These are phyloP conservation scores for Umbelopsis vinacea DNA, from an alignment of 192 early-diverging fungal species.

Conservation along the genomic window DNA sequence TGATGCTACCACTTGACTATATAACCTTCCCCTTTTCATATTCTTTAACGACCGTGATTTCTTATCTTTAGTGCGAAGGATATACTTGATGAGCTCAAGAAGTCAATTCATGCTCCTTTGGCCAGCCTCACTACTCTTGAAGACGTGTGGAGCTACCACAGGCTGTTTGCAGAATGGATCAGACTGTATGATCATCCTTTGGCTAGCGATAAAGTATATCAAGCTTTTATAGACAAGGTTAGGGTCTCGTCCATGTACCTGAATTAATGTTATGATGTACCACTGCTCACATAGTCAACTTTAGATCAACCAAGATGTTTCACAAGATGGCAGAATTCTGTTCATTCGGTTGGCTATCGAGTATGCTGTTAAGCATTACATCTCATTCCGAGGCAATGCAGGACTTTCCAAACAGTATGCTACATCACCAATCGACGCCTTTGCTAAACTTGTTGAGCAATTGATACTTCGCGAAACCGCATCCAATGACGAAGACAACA, in stretches of 20 bases:
- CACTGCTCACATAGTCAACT: neutral
- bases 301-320: slow-evolving; percentile 14
- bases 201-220: slow-evolving; percentile 71
- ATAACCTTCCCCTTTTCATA: neutral
- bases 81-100: slow-evolving; percentile 29
- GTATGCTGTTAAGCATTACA: neutral
- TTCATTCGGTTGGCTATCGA: slow-evolving; percentile 13
- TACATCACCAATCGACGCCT: slow-evolving; percentile 65
- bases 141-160: slow-evolving; percentile 50
- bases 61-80: slow-evolving; percentile 39
- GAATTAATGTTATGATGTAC: neutral
- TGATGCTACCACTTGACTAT: no score
- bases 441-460: slow-evolving; percentile 80
- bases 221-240: slow-evolving; percentile 56
- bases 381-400: neutral
- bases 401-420: neutral
- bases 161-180: slow-evolving; percentile 83
- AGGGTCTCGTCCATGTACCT: neutral
- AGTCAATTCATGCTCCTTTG: neutral
- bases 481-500: slow-evolving; percentile 64
- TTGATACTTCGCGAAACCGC: slow-evolving; percentile 82
- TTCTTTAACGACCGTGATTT: neutral
- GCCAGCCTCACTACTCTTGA: neutral
- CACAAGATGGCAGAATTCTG: neutral
- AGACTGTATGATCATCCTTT: slow-evolving; percentile 69